These are phyloP conservation scores for Erysimum cheiri DNA, from an alignment of 441 rosid species.

Conservation along the genomic window DNA sequence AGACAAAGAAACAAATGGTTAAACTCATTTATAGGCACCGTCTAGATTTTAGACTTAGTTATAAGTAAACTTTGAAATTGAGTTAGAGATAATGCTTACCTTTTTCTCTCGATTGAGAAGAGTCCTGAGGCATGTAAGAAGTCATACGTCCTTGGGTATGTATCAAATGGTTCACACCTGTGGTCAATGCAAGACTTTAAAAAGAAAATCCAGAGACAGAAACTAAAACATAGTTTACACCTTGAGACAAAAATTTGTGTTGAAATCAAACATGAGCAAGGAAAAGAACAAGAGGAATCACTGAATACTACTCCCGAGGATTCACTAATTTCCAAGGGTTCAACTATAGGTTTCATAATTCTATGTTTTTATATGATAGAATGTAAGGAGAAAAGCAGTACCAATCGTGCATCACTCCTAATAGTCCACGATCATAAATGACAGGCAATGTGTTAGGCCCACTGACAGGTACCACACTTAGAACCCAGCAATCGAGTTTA, in stretches of 20 bases:
- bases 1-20: background rate
- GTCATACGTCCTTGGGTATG: conserved; percentile 96
- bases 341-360: conserved; percentile 4
- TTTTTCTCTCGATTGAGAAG: conserved; percentile 86
- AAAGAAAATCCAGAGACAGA: background rate
- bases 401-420: conserved; percentile 99
- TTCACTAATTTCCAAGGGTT: conserved; percentile 1
- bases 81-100: conserved; percentile 50
- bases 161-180: conserved; percentile 99
- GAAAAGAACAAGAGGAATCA: background rate
- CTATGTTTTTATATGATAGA: conserved; percentile 16
- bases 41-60: background rate
- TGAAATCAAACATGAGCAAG: conserved; percentile 20
- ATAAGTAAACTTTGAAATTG: background rate
- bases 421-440: conserved; percentile 90
- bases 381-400: conserved; percentile 47
- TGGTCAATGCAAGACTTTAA: conserved; percentile 23
- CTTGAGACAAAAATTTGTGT: background rate
- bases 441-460: conserved; percentile 96
- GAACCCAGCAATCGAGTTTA: conserved; percentile 83
- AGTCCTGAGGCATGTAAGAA: conserved; percentile 89
- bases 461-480: conserved; percentile 91
- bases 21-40: background rate
- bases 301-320: background rate
- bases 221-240: background rate